phyloP scores from a whole-genome alignment of 2,329 filamentous ascomycete genomes.

The Colletotrichum eremochloae region DNA sequence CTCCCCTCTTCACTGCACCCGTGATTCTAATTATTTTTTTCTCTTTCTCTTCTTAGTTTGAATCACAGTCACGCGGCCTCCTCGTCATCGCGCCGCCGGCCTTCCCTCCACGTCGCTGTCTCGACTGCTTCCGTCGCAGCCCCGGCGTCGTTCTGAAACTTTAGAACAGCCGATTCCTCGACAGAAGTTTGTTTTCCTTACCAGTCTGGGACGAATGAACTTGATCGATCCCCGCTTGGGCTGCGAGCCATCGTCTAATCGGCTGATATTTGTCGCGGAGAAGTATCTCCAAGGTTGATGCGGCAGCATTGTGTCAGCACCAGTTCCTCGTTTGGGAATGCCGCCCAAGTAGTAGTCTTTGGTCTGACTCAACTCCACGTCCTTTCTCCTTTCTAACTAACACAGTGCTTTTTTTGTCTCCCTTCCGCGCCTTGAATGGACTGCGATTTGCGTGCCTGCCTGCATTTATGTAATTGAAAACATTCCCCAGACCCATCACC shows the following conservation, averaged over 20 bases:
- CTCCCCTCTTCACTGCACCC: background rate
- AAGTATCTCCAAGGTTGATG: background rate
- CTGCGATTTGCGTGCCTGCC: background rate
- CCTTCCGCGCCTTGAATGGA: background rate
- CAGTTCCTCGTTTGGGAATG: background rate
- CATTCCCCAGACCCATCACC: background rate
- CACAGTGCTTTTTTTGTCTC: background rate
- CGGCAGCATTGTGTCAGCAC: background rate
- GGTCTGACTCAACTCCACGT: background rate
- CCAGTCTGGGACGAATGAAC: background rate
- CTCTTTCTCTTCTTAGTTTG: background rate
- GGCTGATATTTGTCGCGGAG: background rate
- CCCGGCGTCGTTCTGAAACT: constrained; percentile 26
- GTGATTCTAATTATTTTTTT: background rate
- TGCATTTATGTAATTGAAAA: background rate
- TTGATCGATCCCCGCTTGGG: background rate
- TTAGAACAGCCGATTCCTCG: constrained; percentile 24
- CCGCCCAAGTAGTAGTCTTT: background rate
- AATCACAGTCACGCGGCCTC: background rate
- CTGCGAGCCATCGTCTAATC: background rate
- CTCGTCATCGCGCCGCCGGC: background rate
- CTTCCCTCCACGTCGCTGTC: background rate
- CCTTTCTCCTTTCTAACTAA: background rate
- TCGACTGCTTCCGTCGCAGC: constrained; percentile 4
- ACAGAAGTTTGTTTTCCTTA: constrained; percentile 28